Base-by-base conservation (phyloP, 139 green algal genomes). In the Coelastrella sp. region DNA sequence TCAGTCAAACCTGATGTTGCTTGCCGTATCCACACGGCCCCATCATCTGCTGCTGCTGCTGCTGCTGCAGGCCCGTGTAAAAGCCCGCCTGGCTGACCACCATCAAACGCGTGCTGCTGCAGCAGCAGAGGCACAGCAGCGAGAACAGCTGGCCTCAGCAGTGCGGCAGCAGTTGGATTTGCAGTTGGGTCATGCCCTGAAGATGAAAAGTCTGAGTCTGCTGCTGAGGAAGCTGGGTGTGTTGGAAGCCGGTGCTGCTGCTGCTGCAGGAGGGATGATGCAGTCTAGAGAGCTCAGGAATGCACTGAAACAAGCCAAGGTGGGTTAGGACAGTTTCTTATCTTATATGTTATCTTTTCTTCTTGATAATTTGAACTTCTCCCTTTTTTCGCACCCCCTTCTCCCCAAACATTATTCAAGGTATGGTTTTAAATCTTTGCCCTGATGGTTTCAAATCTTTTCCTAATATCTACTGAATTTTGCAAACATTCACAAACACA, bases 151-250 rank as follows among this genome's bases (percentile, higher is more conserved):
- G 1, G 61, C 74, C 4, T 24, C 59, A 25, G n/a, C 25, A 22
- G 74, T 75, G 19, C 85, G 85, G 22, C n/a, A 49, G 1, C 73
- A 90, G 85, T 58, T 90, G 24, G 85, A 90, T 5, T 6, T 49
- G 57, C 14, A 82, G 85, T 27, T 90, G 7, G 85, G 73, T 11
- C n/a, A 56, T 6, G 70, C 72, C 19, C 8, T 84, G 0, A 90
- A 84, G 58, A 57, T 15, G n/a, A 56, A 58, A 57, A 84, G 63
- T 59, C 25, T 90, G 58, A 25, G 22, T 61, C 1, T 76, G 85
- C 73, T 90, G 85, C 73, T 90, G 73, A 19, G 59, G 22, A 84
- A 83, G 85, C 85, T 90, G 24, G 35, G 68, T 19, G 85, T 84
- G 57, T 56, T 84, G 58, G 82, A 78, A 17, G 82, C 63, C 8